Percentiles rank a stretch among this genome's conserved stretches.
phyloP scores from a whole-genome alignment of 116 monocot genomes.

The Iris pallida region DNA sequence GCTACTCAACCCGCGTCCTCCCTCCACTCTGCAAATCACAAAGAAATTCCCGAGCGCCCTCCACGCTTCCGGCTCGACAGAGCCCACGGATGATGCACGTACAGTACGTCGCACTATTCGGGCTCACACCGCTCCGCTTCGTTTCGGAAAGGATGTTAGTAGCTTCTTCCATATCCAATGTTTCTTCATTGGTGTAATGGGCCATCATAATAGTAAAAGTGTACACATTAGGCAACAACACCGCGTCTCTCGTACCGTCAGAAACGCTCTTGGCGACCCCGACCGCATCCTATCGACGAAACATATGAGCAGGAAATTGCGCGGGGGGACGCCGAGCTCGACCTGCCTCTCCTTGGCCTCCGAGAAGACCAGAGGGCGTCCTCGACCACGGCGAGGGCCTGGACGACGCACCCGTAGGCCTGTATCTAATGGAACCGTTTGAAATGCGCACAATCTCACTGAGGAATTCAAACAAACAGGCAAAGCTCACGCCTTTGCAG shows the following conservation, averaged over 20 bases:
- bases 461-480: slow-evolving; percentile 22
- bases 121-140: slow-evolving; percentile 36
- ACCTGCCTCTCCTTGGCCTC: slow-evolving; percentile 30
- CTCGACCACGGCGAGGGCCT: slow-evolving; percentile 32
- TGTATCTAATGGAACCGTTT: slow-evolving; percentile 24
- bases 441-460: slow-evolving; percentile 18
- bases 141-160: slow-evolving; percentile 39
- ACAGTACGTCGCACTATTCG: slow-evolving; percentile 40
- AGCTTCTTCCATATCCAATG: slow-evolving; percentile 27
- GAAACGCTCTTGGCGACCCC: slow-evolving; percentile 29
- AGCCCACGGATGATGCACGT: slow-evolving; percentile 49
- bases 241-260: slow-evolving; percentile 38
- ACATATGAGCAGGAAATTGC: slow-evolving; percentile 57
- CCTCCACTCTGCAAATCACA: slow-evolving; percentile 15
- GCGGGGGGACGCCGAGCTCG: slow-evolving; percentile 23
- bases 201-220: slow-evolving; percentile 54
- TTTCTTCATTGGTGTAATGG: slow-evolving; percentile 24
- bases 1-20: slow-evolving; percentile 24
- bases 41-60: slow-evolving; percentile 41
- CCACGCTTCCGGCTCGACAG: slow-evolving; percentile 27
- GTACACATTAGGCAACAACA: slow-evolving; percentile 59
- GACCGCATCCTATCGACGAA: slow-evolving; percentile 32
- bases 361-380: slow-evolving; percentile 31
- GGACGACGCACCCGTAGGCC: slow-evolving; percentile 25
- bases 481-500: not conserved